Conservation (phyloP, 805 yeast species). For the Saturnispora bothae region DNA sequence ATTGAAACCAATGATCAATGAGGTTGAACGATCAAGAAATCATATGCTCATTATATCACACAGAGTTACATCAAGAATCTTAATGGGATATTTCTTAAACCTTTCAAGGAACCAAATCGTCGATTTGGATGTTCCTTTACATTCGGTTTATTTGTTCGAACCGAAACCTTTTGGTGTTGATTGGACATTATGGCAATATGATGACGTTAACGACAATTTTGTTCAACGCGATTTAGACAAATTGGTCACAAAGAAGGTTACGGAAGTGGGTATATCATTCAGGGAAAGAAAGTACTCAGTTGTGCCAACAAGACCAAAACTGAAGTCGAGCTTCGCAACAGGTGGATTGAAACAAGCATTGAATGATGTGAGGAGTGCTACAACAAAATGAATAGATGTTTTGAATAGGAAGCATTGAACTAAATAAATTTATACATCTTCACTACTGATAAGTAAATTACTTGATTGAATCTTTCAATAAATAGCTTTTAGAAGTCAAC, state of each 20-base stretch:
- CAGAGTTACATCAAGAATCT: constrained; percentile 80
- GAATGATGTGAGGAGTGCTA: neutral
- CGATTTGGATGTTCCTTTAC: constrained; percentile 86
- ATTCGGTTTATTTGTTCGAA: constrained; percentile 81
- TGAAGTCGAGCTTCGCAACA: neutral
- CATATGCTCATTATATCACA: constrained; percentile 79
- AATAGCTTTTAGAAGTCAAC: neutral
- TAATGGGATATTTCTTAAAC: constrained; percentile 83
- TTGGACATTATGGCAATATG: constrained; percentile 82
- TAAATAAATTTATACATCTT: constrained; percentile 7
- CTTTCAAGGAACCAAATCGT: constrained; percentile 71
- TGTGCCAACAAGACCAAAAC: constrained; percentile 55
- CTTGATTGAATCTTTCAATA: too few relatives aligned
- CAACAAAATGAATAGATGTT: constrained; percentile 1
- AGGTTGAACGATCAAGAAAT: constrained; percentile 83
- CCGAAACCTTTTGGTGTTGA: constrained; percentile 94
- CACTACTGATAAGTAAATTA: constrained; percentile 2
- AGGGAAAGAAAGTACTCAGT: constrained; percentile 63
- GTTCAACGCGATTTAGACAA: constrained; percentile 40
- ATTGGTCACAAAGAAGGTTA: constrained; percentile 38
- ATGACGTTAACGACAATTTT: constrained; percentile 71
- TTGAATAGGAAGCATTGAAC: constrained; percentile 8
- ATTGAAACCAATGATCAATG: constrained; percentile 81
- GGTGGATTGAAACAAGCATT: neutral
- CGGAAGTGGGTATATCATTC: constrained; percentile 61